Evolutionary conservation across 306 rosid species (phyloP).

Genomic region (Prunus fruticosa): DNA sequence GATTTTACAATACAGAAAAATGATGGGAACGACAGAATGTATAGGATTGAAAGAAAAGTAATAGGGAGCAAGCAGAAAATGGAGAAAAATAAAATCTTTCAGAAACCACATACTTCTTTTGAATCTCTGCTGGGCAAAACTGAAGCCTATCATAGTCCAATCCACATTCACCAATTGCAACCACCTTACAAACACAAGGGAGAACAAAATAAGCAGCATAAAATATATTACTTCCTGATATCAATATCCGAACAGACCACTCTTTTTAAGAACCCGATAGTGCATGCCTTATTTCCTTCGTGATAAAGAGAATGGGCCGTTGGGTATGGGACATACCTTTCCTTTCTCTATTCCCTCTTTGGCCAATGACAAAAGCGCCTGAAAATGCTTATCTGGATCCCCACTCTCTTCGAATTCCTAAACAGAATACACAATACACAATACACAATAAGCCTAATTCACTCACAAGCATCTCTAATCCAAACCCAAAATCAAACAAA

Average conservation of each 20-base stretch:
- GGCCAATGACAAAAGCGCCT: constrained; percentile 77
- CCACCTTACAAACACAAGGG: constrained; percentile 50
- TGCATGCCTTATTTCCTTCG: not conserved
- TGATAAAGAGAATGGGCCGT: not conserved
- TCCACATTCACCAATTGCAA: constrained; percentile 97
- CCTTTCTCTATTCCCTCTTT: constrained; percentile 92
- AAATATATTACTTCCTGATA: not conserved
- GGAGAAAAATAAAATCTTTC: not conserved
- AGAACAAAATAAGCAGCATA: not conserved
- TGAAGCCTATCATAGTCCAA: constrained; percentile 93
- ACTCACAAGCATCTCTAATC: constrained; percentile 26
- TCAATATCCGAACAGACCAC: not conserved
- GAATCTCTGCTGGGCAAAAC: constrained; percentile 84
- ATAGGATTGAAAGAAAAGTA: constrained; percentile 7
- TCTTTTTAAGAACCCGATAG: not conserved
- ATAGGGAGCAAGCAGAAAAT: not conserved
- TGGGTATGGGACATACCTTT: constrained; percentile 46
- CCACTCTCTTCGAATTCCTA: constrained; percentile 91
- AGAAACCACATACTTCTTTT: constrained; percentile 61
- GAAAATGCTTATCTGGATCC: constrained; percentile 88
- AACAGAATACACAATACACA: constrained; percentile 28
- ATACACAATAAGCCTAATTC: constrained; percentile 16
- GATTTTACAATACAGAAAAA: constrained; percentile 23
- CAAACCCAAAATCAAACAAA: constrained; percentile 5
- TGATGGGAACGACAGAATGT: constrained; percentile 1